Conservation (phyloP, 371 early-diverging fungal species). For the Rhizopus sp. region DNA sequence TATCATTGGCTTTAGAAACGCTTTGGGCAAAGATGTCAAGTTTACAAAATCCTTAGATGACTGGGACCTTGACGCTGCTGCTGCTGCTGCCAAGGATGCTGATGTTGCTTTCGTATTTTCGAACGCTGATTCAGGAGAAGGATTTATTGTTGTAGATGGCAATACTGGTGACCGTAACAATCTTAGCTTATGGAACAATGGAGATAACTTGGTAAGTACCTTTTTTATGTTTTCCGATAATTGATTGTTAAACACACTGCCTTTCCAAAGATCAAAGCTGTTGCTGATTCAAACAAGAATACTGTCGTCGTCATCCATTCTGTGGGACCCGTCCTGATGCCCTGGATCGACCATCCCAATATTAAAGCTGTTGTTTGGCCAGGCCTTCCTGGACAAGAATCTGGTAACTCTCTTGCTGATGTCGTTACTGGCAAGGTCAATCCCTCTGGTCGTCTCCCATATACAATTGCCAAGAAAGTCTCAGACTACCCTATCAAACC, state of each 20-base stretch:
- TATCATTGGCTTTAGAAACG: slow-evolving; percentile 39
- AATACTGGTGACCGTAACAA: slow-evolving; percentile 61
- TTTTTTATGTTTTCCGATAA: neutral
- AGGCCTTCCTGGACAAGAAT: slow-evolving; percentile 57
- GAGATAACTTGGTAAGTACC: slow-evolving; percentile 54
- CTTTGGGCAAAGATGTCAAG: slow-evolving; percentile 33
- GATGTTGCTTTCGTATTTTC: slow-evolving; percentile 64
- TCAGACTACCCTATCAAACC: slow-evolving; percentile 37
- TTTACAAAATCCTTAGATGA: slow-evolving; percentile 37
- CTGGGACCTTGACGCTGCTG: slow-evolving; percentile 38
- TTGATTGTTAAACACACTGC: neutral
- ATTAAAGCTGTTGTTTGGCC: slow-evolving; percentile 58
- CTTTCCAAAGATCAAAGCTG: slow-evolving; percentile 45
- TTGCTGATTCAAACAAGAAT: slow-evolving; percentile 54
- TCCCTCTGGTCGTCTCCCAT: slow-evolving; percentile 65
- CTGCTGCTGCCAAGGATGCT: slow-evolving; percentile 35
- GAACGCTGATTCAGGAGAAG: slow-evolving; percentile 63
- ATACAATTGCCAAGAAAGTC: slow-evolving; percentile 48
- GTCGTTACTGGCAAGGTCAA: slow-evolving; percentile 62
- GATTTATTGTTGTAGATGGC: slow-evolving; percentile 35
- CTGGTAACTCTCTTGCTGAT: slow-evolving; percentile 63
- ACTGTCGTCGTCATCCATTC: slow-evolving; percentile 62
- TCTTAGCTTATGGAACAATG: slow-evolving; percentile 59
- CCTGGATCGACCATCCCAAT: slow-evolving; percentile 60
- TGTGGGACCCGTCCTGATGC: slow-evolving; percentile 63